Conservation (phyloP, 108 stramenopile genomes). For the Aurantiochytrium sp. region DNA sequence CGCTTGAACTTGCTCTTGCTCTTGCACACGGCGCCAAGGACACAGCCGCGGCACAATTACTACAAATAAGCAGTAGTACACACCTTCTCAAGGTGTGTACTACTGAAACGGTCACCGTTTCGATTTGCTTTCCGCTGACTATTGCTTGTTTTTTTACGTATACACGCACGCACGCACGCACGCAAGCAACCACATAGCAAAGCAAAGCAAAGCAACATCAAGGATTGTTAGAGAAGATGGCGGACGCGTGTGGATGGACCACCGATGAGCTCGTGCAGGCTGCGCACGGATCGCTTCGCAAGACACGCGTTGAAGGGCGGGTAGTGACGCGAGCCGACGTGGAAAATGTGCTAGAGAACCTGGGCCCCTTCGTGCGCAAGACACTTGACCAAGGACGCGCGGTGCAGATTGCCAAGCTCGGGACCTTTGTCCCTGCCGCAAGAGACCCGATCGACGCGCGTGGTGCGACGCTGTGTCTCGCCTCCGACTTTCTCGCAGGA, state of each 20-base stretch:
- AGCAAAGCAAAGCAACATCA: background rate
- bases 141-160: no score
- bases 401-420: background rate
- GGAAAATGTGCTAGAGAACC: background rate
- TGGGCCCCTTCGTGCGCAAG: background rate
- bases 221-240: background rate
- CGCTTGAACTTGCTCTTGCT: no score
- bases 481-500: background rate
- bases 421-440: background rate
- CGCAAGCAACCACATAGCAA: no score
- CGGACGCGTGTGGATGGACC: background rate
- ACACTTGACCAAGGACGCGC: background rate
- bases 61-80: background rate
- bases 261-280: background rate
- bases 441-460: background rate
- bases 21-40: no score
- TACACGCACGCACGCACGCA: no score
- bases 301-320: background rate
- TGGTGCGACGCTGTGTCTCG: background rate
- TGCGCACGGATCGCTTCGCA: background rate
- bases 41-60: no score
- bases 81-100: background rate
- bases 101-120: background rate
- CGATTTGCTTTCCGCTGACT: no score
- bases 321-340: background rate